These are phyloP conservation scores for Termitomyces sp. DNA, from an alignment of 768 basidiomycete species.

Conservation along the genomic window DNA sequence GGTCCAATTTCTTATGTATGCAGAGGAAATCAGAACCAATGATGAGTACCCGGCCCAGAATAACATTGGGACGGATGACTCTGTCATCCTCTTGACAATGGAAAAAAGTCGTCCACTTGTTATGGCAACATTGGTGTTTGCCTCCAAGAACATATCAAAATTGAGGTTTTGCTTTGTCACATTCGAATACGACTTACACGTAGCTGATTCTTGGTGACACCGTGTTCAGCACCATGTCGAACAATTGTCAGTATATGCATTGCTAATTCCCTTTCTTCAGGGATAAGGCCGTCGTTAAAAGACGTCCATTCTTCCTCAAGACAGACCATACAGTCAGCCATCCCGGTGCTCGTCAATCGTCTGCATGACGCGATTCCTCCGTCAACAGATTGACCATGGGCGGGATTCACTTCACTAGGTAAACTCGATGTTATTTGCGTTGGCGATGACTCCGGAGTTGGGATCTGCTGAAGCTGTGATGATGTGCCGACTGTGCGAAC, in stretches of 20 bases:
- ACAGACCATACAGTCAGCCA: constrained; percentile 41
- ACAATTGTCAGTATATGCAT: constrained; percentile 31
- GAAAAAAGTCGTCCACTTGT: constrained; percentile 20
- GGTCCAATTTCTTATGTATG: constrained; percentile 48
- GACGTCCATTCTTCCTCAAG: constrained; percentile 34
- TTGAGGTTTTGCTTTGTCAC: not conserved
- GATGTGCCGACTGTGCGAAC: constrained; percentile 31
- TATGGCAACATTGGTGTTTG: constrained; percentile 8
- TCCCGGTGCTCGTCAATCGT: constrained; percentile 21
- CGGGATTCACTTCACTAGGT: constrained; percentile 14
- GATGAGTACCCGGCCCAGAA: constrained; percentile 61
- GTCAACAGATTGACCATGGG: constrained; percentile 39
- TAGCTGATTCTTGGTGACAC: constrained; percentile 32
- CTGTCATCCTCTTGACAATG: constrained; percentile 36
- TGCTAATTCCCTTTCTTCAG: constrained; percentile 22
- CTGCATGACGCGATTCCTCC: constrained; percentile 46
- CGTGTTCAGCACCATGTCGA: constrained; percentile 28
- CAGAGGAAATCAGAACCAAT: constrained; percentile 50
- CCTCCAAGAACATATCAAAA: constrained; percentile 8
- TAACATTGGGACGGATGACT: constrained; percentile 47
- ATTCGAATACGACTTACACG: constrained; percentile 22
- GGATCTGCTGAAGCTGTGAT: constrained; percentile 9
- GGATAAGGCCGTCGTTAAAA: constrained; percentile 21
- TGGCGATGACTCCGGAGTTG: constrained; percentile 14
- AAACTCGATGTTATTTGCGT: constrained; percentile 10